These are phyloP conservation scores for Bruguiera parviflora DNA, from an alignment of 345 rosid species.

Conservation along the genomic window DNA sequence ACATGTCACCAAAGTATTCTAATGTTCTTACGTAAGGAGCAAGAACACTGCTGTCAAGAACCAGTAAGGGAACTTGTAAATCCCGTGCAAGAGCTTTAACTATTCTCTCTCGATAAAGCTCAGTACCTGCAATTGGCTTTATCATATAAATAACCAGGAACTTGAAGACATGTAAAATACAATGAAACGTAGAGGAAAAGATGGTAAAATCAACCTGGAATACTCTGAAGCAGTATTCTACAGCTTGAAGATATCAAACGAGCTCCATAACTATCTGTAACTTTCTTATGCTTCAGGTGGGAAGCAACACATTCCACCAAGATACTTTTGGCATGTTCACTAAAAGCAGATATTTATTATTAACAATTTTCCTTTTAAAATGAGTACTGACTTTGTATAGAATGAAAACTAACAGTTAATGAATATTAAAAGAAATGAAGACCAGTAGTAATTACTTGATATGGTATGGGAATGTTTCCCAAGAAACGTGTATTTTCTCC, in stretches of 20 bases:
- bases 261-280: slow-evolving; percentile 57
- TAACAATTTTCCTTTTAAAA: background rate
- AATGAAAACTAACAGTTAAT: slow-evolving; percentile 10
- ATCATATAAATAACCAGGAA: slow-evolving; percentile 13
- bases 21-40: slow-evolving; percentile 95
- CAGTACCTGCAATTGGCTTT: slow-evolving; percentile 63
- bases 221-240: slow-evolving; percentile 83
- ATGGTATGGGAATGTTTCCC: slow-evolving; percentile 90
- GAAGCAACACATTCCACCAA: slow-evolving; percentile 87
- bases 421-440: background rate
- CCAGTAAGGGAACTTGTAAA: slow-evolving; percentile 73
- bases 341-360: slow-evolving; percentile 22
- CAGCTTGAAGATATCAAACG: slow-evolving; percentile 82
- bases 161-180: background rate
- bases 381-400: background rate
- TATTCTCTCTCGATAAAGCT: slow-evolving; percentile 87
- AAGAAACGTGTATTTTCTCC: slow-evolving; percentile 85
- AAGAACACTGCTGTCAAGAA: slow-evolving; percentile 87
- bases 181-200: background rate
- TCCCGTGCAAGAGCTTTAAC: slow-evolving; percentile 90
- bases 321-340: slow-evolving; percentile 68
- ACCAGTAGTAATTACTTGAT: slow-evolving; percentile 60
- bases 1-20: slow-evolving; percentile 12
- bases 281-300: slow-evolving; percentile 66
- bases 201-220: slow-evolving; percentile 56